Conservation (phyloP, 345 rosid species). For the Eucalyptus viminalis region DNA sequence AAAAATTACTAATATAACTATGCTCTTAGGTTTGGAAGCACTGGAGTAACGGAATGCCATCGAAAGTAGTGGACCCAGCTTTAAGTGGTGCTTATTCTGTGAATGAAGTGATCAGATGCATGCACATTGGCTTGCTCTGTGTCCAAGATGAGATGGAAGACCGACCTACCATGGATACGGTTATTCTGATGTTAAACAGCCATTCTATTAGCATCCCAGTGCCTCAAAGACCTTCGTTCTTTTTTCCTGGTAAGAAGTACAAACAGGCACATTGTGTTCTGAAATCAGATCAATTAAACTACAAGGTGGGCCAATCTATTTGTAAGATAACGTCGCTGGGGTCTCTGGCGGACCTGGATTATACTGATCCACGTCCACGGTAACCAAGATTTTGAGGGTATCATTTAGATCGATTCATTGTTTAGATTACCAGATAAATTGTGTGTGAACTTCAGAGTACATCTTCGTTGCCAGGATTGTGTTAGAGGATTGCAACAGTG, state of each 20-base stretch:
- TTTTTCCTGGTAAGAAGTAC: conserved; percentile 15
- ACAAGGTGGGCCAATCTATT: background rate
- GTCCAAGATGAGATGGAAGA: conserved; percentile 4
- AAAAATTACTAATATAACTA: background rate
- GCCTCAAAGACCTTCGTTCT: conserved; percentile 9
- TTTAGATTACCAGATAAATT: background rate
- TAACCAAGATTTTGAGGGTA: background rate
- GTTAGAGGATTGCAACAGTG: background rate
- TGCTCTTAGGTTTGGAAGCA: conserved; percentile 3
- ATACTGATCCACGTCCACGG: background rate
- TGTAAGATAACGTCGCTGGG: background rate
- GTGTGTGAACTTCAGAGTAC: background rate
- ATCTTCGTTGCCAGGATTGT: background rate
- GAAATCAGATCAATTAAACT: background rate
- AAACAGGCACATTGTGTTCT: background rate
- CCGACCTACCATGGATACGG: conserved; percentile 7
- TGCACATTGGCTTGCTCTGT: conserved; percentile 11
- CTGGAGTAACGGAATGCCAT: conserved; percentile 1
- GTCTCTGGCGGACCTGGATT: background rate
- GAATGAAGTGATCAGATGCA: conserved; percentile 8
- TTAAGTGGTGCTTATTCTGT: background rate
- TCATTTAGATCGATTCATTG: background rate
- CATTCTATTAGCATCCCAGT: background rate
- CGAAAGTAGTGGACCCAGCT: background rate
- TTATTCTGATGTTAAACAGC: conserved; percentile 3